Conservation (phyloP, 331 rosid species). For the Malus hybrid region DNA sequence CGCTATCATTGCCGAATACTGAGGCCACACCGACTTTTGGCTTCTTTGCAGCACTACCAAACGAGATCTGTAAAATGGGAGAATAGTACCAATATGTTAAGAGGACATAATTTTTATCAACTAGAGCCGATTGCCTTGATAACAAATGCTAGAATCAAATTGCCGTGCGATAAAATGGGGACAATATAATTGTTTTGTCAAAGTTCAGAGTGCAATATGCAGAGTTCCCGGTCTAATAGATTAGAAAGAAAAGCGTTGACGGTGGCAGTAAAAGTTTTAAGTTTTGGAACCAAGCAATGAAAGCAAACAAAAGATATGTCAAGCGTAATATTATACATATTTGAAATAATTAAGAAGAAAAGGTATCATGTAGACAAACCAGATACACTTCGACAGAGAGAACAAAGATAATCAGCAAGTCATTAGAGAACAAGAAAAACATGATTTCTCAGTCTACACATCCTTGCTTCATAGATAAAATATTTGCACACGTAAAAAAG, state of each 20-base stretch:
- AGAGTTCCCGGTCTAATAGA: neutral
- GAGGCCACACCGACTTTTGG: conserved; percentile 53
- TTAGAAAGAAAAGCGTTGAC: neutral
- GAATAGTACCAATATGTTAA: neutral
- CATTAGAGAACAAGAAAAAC: neutral
- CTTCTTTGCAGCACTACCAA: conserved; percentile 52
- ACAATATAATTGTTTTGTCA: neutral
- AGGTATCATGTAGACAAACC: neutral
- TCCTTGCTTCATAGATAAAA: neutral
- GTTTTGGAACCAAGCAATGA: neutral
- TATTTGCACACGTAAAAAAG: neutral
- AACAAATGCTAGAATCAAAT: neutral
- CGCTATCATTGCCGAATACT: conserved; percentile 56
- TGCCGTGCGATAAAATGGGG: neutral
- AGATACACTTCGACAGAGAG: neutral
- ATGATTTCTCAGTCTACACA: neutral
- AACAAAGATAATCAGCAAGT: neutral
- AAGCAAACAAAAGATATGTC: neutral
- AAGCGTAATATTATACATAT: neutral
- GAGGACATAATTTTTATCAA: neutral
- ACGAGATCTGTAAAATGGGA: conserved; percentile 29
- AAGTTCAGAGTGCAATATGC: neutral
- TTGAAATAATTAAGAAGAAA: too few relatives aligned
- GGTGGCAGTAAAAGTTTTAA: neutral
- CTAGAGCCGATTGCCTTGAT: neutral